Conservation (phyloP, 257 asterid genomes). For the Solanum microdontum region DNA sequence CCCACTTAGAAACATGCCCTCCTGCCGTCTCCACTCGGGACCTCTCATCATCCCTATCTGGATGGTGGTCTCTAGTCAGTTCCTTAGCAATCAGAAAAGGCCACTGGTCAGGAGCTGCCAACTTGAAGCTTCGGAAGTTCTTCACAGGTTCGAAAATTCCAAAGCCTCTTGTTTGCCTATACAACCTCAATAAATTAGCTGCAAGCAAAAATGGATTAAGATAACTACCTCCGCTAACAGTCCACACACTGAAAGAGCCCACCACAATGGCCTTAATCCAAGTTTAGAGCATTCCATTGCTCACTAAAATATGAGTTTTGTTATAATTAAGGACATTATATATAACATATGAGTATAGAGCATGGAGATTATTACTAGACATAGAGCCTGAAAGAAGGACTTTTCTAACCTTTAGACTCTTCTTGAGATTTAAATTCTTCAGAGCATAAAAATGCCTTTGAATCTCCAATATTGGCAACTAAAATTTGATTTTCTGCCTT, state of each 20-base stretch:
- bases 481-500: slow-evolving; percentile 67
- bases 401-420: slow-evolving; percentile 72
- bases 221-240: neutral
- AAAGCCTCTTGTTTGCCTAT: slow-evolving; percentile 42
- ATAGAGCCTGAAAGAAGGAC: slow-evolving; percentile 2
- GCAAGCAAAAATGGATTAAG: slow-evolving; percentile 25
- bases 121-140: slow-evolving; percentile 47
- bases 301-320: neutral
- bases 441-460: slow-evolving; percentile 93
- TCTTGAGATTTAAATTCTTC: slow-evolving; percentile 65
- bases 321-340: neutral
- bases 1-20: slow-evolving; percentile 80
- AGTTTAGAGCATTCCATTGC: neutral
- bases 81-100: slow-evolving; percentile 58
- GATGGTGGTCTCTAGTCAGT: slow-evolving; percentile 92
- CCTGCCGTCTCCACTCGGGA: slow-evolving; percentile 85
- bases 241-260: neutral
- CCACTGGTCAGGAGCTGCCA: slow-evolving; percentile 70
- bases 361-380: neutral
- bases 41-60: slow-evolving; percentile 88
- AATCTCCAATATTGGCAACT: slow-evolving; percentile 92
- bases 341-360: neutral
- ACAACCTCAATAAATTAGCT: slow-evolving; percentile 69
- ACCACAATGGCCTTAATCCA: neutral
- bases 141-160: slow-evolving; percentile 40